Base-by-base conservation (phyloP, 2,329 filamentous ascomycete genomes). In the Talaromyces sp. region DNA sequence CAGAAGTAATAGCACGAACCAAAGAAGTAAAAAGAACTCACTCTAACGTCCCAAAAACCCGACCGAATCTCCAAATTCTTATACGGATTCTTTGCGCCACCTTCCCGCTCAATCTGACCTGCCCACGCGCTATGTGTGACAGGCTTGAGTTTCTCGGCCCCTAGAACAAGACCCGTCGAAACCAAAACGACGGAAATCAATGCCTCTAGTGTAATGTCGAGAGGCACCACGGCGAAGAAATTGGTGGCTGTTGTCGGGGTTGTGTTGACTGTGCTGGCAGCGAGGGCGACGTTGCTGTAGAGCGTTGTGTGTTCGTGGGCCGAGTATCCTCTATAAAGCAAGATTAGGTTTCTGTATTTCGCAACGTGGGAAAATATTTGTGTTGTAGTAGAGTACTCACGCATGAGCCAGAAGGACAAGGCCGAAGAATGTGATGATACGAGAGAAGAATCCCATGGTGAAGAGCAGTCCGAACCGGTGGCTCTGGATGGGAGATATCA, bases 141-240 rank as follows among this genome's bases (percentile, higher is more conserved):
- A 2, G 94, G 94, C 70, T 90, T 88, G 62, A 97, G 79, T 45
- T 85, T 84, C 11, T 89, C 86, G 3, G 89, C 88, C 36, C 86
- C 86, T 0, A 91, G 74, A 0, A 97, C 91, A 28, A 97, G 84
- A 41, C 93, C 94, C 0, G 91, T 71, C 56, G 87, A 89, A n/a
- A 96, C 81, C n/a, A 92, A 70, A 22, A 95, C 73, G 5, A 94
- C 87, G 1, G 91, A 89, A 43, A 89, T 73, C 15, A 97, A 79
- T 1, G 92, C 91, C 75, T 99, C 94, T 65, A 96, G 81, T 37
- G 86, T 84, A 66, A 99, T 95, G 69, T 99, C 94, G 61, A 89
- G 76, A 0, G 94, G 57, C 3, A 59, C 41, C 28, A 59, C 51
- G 17, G 52, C 53, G 54, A 46, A 46, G 41, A 56, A 50, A 13